Conservation (phyloP, 164 flowering plant genomes). For the Tinospora cordifolia region DNA sequence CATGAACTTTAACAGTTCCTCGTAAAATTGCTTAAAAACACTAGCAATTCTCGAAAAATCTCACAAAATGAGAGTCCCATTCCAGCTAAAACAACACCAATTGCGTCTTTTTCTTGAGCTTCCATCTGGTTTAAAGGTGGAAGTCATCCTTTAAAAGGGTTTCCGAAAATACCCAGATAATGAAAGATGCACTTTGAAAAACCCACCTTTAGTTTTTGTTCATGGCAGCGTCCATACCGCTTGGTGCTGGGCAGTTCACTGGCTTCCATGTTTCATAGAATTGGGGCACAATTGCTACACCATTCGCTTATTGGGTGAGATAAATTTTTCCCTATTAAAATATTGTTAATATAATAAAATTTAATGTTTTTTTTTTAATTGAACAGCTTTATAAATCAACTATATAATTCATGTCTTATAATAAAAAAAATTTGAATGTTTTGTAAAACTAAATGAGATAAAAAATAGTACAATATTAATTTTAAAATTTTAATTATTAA, state of each 20-base stretch:
- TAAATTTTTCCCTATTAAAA: no score
- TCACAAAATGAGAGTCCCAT: slow-evolving; percentile 42
- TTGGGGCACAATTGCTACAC: slow-evolving; percentile 73
- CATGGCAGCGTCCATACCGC: slow-evolving; percentile 96
- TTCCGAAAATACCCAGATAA: slow-evolving; percentile 10
- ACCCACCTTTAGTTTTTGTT: slow-evolving; percentile 68
- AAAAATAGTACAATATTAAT: no score
- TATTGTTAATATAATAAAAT: no score
- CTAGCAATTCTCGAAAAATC: slow-evolving; percentile 23
- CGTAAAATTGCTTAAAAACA: slow-evolving; percentile 23
- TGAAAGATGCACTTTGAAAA: slow-evolving; percentile 3
- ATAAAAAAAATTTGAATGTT: no score
- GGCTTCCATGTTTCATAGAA: slow-evolving; percentile 73
- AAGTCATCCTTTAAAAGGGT: slow-evolving; percentile 61
- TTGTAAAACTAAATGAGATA: no score
- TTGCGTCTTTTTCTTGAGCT: slow-evolving; percentile 63
- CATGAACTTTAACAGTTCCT: slow-evolving; percentile 10
- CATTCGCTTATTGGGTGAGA: no score
- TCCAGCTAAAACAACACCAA: slow-evolving; percentile 61
- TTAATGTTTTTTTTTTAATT: no score
- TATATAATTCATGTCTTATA: no score
- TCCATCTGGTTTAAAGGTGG: slow-evolving; percentile 75
- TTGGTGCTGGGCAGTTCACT: slow-evolving; percentile 95
- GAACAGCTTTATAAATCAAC: no score
- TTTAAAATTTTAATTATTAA: no score